Conservation (phyloP, 768 basidiomycete genomes). For the Fibroporia radiculosa region DNA sequence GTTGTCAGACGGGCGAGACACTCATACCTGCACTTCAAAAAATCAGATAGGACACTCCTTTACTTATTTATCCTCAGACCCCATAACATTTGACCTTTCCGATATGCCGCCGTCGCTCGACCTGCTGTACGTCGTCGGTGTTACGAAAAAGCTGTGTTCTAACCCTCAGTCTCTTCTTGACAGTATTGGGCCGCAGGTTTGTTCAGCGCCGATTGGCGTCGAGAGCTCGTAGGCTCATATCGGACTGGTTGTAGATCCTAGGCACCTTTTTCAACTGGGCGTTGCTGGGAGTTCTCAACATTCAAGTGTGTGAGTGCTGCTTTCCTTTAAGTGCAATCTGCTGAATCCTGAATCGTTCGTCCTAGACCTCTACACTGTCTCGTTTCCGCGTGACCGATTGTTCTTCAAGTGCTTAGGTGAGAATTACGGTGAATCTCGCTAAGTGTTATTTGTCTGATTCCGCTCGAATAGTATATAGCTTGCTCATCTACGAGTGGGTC, state of each 20-base stretch:
- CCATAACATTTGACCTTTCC: no score
- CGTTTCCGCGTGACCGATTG: not conserved
- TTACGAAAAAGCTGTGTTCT: no score
- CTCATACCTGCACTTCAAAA: no score
- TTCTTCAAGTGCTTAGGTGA: not conserved
- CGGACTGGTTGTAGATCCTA: not conserved
- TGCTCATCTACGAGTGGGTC: slow-evolving; percentile 6
- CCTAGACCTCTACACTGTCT: slow-evolving; percentile 2
- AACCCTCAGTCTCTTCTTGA: no score
- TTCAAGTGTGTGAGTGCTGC: slow-evolving; percentile 2
- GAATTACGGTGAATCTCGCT: not conserved
- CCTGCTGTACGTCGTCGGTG: no score
- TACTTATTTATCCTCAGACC: no score
- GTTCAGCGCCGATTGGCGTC: no score
- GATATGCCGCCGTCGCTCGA: no score
- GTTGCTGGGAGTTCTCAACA: not conserved
- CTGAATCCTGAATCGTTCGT: not conserved
- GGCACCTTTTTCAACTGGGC: slow-evolving; percentile 4
- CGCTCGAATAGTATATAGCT: slow-evolving; percentile 4
- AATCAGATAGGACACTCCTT: no score
- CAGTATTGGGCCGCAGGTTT: no score
- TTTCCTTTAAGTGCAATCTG: not conserved
- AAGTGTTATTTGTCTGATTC: not conserved
- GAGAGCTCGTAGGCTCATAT: no score
- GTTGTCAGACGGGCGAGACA: no score